Base-by-base conservation (phyloP, 1,284 basidiomycete species). In the Irpex sp. region DNA sequence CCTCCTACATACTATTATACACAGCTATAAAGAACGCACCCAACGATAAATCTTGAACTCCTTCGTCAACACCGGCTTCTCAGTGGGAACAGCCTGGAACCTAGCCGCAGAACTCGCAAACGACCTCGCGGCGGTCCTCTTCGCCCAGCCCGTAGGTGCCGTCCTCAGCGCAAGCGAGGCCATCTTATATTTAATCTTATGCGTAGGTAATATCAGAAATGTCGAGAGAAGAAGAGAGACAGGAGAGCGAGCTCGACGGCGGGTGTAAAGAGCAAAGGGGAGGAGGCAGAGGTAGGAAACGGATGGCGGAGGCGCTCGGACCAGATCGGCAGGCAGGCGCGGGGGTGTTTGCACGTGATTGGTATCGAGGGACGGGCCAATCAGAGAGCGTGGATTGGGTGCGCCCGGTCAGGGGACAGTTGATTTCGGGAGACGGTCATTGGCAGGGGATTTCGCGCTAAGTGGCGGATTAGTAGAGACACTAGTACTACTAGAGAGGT, bases 41-140 rank as follows among this genome's bases (percentile, higher is more conserved):
- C 95, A 97, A 75, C 95, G 91, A 80, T 98, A 98, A 69, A 97
- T 95, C 84, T 95, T 93, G 83, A 98, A 97, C 78, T 93, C 89
- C 81, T 97, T 97, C 65, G 80, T 76, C 65, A 79, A 66, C 43
- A 79, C 74, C 49, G 74, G 74, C 66, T 78, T 78, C 72, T 79
- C 73, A 1, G 74, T 71, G 1, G 79, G 77, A 13, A 75, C 74
- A 6, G 79, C 79, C 72, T 78, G 78, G 9, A 69, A 67, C 54
- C 74, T 71, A 37, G 71, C 67, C 1, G 72, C 69, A 3, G 76
- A 77, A 15, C 76, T 73, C 47, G 77, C 72, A 64, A 80, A 79
- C 19, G 72, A 65, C 47, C 78, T 72, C 55, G 65, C 54, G 3
- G 60, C 61, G 11, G 59, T 57, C 49, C 62, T 60, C 53, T 64